These are phyloP conservation scores for Metarhizium sp. DNA, from an alignment of 2,329 filamentous ascomycete genomes.

Conservation along the genomic window DNA sequence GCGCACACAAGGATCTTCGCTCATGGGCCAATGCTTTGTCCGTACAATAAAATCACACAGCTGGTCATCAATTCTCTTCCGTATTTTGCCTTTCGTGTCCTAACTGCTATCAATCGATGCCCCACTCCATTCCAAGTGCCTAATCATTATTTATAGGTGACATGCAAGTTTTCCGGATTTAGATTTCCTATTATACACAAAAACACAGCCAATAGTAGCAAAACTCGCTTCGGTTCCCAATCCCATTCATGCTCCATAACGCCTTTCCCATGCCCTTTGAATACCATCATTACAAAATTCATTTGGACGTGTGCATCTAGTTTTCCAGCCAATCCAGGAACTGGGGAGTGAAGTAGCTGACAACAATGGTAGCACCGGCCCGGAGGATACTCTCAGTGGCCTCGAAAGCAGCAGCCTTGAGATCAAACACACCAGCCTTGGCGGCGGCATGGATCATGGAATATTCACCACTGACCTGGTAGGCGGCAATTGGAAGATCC, in stretches of 20 bases:
- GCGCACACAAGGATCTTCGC: too few species aligned
- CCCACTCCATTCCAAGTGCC: not conserved
- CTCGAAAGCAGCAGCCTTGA: slow-evolving; percentile 92
- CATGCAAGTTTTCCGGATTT: too few species aligned
- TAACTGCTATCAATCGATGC: too few species aligned
- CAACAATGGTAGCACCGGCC: slow-evolving; percentile 84
- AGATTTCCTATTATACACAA: too few species aligned
- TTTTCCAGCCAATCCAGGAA: slow-evolving; percentile 58
- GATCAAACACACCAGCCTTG: slow-evolving; percentile 91
- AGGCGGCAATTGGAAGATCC: slow-evolving; percentile 87
- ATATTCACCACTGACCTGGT: slow-evolving; percentile 94
- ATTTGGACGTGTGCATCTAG: slow-evolving; percentile 16
- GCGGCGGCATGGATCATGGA: slow-evolving; percentile 96
- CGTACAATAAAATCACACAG: too few species aligned
- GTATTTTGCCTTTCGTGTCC: too few species aligned
- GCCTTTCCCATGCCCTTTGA: not conserved
- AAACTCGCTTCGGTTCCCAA: not conserved
- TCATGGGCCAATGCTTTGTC: too few species aligned
- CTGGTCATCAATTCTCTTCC: too few species aligned
- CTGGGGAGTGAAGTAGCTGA: slow-evolving; percentile 89
- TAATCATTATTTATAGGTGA: too few species aligned
- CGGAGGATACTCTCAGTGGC: slow-evolving; percentile 86
- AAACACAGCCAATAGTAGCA: not conserved
- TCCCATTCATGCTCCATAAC: not conserved
- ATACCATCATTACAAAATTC: too few species aligned